A percentile compares a stretch with the other conserved stretches of the same genome.
These are phyloP conservation scores for Cytospora chrysosperma DNA, from an alignment of 2,329 filamentous ascomycete species.

Conservation along the genomic window DNA sequence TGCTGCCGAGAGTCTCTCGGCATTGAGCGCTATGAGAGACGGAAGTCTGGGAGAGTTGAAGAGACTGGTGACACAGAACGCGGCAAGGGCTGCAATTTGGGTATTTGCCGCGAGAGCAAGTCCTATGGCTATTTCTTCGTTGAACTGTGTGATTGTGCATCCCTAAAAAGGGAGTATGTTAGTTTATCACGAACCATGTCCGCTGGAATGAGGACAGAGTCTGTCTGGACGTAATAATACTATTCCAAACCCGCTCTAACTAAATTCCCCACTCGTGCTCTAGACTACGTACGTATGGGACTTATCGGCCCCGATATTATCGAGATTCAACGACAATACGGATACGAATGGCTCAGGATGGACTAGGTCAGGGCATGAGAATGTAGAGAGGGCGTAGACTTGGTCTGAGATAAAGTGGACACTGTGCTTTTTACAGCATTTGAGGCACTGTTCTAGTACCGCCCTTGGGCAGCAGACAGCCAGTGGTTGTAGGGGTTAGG, in stretches of 20 bases:
- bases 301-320: not conserved
- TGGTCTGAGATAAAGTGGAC: constrained; percentile 6
- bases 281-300: not conserved
- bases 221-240: not conserved
- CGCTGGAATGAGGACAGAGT: not conserved
- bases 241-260: not conserved
- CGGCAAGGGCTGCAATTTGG: not conserved
- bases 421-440: not conserved
- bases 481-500: not conserved
- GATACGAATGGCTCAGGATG: not conserved
- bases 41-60: not conserved
- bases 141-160: not conserved
- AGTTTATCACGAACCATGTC: too few species aligned
- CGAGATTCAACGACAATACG: not conserved
- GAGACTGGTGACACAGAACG: not conserved
- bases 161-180: not conserved
- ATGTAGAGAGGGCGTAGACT: not conserved
- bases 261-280: not conserved
- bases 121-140: not conserved
- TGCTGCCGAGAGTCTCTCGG: not conserved
- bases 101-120: not conserved
- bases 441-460: not conserved
- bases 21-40: not conserved
- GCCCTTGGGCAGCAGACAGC: not conserved
- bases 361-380: not conserved